Evolutionary conservation across 148 eudicot genomes (phyloP).

Genomic region (Rhododendron griersonianum): DNA sequence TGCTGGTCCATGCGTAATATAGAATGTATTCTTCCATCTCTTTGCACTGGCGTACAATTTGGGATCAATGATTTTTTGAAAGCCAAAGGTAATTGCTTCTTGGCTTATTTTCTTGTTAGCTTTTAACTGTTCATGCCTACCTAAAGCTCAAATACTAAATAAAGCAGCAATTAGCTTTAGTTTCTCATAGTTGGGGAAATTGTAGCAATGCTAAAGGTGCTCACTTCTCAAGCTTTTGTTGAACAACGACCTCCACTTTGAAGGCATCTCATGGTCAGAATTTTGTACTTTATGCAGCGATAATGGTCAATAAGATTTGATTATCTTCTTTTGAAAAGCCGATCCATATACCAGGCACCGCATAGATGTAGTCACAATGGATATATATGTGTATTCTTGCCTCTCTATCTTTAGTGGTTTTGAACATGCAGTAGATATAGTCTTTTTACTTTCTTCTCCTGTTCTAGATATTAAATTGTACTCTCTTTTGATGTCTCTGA

Average conservation of each 20-base stretch:
- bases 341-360: not conserved
- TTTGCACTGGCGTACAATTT: not conserved
- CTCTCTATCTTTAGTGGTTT: not conserved
- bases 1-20: not conserved
- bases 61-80: not conserved
- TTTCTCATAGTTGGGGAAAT: not conserved
- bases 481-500: conserved; percentile 29
- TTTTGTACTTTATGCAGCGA: not conserved
- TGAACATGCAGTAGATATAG: not conserved
- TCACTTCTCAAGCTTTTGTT: not conserved
- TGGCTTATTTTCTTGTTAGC: not conserved
- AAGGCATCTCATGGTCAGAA: not conserved
- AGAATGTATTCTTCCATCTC: not conserved
- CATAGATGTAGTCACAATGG: not conserved
- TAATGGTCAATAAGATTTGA: not conserved
- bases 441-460: conserved; percentile 4
- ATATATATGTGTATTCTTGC: not conserved
- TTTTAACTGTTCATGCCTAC: not conserved
- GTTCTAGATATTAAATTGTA: conserved; percentile 20
- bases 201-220: not conserved
- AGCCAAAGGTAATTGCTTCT: not conserved
- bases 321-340: not conserved
- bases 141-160: not conserved
- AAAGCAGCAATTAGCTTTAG: not conserved
- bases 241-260: not conserved